Base-by-base conservation (phyloP, 148 eudicot species). In the Chenopodium formosanum region DNA sequence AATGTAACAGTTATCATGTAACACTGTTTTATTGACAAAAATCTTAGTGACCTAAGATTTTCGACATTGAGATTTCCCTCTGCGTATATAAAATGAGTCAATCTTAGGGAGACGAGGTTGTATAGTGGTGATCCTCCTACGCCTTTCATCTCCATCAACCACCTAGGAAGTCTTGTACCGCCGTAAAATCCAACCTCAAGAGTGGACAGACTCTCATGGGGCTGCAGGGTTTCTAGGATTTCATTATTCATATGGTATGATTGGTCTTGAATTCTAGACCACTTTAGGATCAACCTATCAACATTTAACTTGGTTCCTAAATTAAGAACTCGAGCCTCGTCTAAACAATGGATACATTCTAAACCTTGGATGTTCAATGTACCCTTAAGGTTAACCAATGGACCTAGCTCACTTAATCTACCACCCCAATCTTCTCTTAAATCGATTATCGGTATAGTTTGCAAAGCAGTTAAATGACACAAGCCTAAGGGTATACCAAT, bases 21-120 rank as follows among this genome's bases (percentile, higher is more conserved):
- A 63, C 79, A 77, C 1, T n/a, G 27, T 16, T 17, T 44, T 34
- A 77, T 19, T n/a, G 70, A 64, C 79, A 77, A 64, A 29, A 77
- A 64, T 32, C 79, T 47, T 8, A 77, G 58, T 46, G 32, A 77
- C 71, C 60, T 53, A 53, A 53, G 60, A 22, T 53, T 16, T 53
- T 53, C 60, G 6, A 53, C 17, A 17, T 53, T 53, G 5, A 53
- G 60, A 53, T 53, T 12, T 53, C 60, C 60, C 60, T 16, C 22
- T 0, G 60, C 60, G 20, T 16, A 53, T 16, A 5, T 53, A 16
- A 53, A 53, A 17, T 53, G 60, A 53, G 13, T 53, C 60, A 53
- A 53, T 53, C 16, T 53, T 4, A 53, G 60, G 1, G 60, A 53
- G 4, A 53, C 60, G 16, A 53, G 60, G 60, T 53, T 53, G 60